Percentiles rank a stretch among this genome's conserved stretches.
These are phyloP conservation scores for Rheum nobile DNA, from an alignment of 148 eudicot genomes.

Conservation along the genomic window DNA sequence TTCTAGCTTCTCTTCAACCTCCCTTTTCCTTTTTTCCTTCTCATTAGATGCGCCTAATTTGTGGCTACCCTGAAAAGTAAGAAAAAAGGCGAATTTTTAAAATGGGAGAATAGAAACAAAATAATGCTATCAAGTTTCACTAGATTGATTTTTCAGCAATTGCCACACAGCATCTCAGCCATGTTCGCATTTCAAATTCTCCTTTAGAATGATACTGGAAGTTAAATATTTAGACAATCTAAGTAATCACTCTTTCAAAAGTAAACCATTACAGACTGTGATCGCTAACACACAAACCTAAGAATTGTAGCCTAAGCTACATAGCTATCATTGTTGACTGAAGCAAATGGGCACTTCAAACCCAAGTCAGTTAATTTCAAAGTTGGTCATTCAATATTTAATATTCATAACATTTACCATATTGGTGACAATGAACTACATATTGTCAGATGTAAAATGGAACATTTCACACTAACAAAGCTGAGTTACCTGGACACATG, in stretches of 20 bases:
- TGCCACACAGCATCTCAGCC: neutral
- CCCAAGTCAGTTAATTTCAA: neutral
- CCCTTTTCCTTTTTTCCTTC: slow-evolving; percentile 55
- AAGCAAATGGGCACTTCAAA: neutral
- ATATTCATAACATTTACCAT: neutral
- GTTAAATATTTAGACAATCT: neutral
- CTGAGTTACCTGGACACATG: no score
- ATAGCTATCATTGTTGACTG: neutral
- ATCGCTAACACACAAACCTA: no score
- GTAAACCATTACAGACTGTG: neutral
- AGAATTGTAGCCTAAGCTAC: neutral
- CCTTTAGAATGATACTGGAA: neutral
- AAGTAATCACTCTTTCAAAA: neutral
- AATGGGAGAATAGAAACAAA: neutral
- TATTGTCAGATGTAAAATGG: neutral
- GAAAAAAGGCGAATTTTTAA: slow-evolving; percentile 12
- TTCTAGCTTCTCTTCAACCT: slow-evolving; percentile 68
- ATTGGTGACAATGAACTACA: neutral
- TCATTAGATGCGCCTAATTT: slow-evolving; percentile 24
- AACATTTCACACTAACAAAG: neutral
- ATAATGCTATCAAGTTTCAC: neutral
- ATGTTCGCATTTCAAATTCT: neutral
- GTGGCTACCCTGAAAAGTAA: slow-evolving; percentile 27
- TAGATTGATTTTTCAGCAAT: neutral
- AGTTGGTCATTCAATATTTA: neutral